Percentiles rank a stretch among this genome's conserved stretches.
Conservation (phyloP, 2,329 filamentous ascomycete genomes). For the Hymenoscyphus occultus region DNA sequence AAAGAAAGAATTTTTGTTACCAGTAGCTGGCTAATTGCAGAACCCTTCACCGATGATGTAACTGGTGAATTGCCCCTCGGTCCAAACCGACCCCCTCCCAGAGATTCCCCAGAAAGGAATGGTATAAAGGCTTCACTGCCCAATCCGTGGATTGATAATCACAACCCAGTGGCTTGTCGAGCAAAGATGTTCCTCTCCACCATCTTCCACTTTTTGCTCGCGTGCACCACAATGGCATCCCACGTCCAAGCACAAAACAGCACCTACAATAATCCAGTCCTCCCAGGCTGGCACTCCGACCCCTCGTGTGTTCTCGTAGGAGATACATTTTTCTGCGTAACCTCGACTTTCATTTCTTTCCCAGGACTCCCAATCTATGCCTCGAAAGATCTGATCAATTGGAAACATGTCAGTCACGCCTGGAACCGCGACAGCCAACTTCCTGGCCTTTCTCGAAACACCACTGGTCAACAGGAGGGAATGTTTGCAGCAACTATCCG, state of each 20-base stretch:
- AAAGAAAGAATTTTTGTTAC: not conserved
- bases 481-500: conserved; percentile 49
- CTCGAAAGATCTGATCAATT: conserved; percentile 48
- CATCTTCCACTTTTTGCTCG: not conserved
- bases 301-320: conserved; percentile 41
- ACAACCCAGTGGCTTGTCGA: not conserved
- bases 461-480: conserved; percentile 37
- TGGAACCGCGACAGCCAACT: conserved; percentile 41
- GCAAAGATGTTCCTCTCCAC: conserved; percentile 3
- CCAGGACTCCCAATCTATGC: conserved; percentile 46
- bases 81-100: not conserved
- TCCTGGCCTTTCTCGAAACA: conserved; percentile 33
- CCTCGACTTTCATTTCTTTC: conserved; percentile 41
- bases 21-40: not conserved
- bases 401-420: conserved; percentile 45
- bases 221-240: not conserved
- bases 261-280: conserved; percentile 40
- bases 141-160: not conserved
- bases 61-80: not conserved
- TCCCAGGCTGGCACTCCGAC: conserved; percentile 44
- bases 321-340: conserved; percentile 42
- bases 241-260: conserved; percentile 7
- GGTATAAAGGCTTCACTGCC: not conserved
- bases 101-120: not conserved
- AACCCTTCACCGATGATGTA: not conserved